Percentiles rank a stretch among this genome's conserved stretches.
phyloP scores from a whole-genome alignment of 768 basidiomycete genomes.

The Mrakia blollopis region DNA sequence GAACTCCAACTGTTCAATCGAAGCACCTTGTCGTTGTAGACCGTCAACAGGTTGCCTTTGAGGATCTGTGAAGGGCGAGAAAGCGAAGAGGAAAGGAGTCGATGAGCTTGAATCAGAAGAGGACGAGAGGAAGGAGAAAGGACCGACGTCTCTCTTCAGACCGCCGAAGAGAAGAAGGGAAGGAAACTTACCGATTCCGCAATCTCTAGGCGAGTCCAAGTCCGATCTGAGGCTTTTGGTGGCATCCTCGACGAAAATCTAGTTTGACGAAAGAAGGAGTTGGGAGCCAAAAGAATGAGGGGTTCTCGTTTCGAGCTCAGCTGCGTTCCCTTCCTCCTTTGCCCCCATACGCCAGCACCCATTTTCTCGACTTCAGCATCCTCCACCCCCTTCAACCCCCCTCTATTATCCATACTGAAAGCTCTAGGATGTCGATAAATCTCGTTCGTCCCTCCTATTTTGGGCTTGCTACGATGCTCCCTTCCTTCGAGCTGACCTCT shows the following conservation, averaged over 20 bases:
- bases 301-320: no score
- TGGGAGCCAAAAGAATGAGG: neutral
- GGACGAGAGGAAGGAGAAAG: neutral
- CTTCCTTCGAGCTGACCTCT: neutral
- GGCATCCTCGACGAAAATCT: neutral
- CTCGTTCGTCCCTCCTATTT: neutral
- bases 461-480: no score
- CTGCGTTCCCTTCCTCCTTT: no score
- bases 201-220: constrained; percentile 1
- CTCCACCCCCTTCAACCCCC: no score
- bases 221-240: neutral
- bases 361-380: no score
- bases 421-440: neutral
- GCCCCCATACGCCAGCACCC: no score
- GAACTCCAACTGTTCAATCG: constrained; percentile 60
- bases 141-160: neutral
- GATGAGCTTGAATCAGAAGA: neutral
- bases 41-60: constrained; percentile 18
- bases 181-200: neutral
- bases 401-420: no score
- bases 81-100: neutral
- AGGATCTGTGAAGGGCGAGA: constrained; percentile 23
- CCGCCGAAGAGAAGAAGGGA: neutral
- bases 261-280: neutral
- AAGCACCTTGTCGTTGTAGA: constrained; percentile 38